Base-by-base conservation (phyloP, 1,284 basidiomycete genomes). In the Anthracocystis walkeri region DNA sequence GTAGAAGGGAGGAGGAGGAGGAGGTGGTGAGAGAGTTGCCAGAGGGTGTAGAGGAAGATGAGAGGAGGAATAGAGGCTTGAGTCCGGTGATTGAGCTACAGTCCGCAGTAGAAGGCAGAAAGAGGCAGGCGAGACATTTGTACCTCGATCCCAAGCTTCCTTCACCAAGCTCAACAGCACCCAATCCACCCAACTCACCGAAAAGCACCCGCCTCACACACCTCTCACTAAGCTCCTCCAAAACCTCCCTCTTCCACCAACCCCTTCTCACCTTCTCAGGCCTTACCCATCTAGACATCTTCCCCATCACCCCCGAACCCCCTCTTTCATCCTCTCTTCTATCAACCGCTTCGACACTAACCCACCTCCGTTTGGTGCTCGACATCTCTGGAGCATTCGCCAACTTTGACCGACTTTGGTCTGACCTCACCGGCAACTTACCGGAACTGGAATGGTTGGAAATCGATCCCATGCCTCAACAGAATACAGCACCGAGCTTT, bases 401-500 rank as follows among this genome's bases (percentile, higher is more conserved):
- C n/a, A 65, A 71, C 61, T 74, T 58, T 35, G 48, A 69, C 52
- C 11, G 42, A 5, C 66, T 77, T 31, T 73, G 69, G 70, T 4
- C 20, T 2, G 31, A 52, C 10, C 66, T 77, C 42, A 64, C 57
- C 7, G 51, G 41, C 11, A 41, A 57, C 1, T 25, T 73, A n/a
- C 58, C 57, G 0, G 20, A 25, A 1, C 23, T 77, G 0, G 40
- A 46, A 11, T 44, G 23, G 46, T 45, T 77, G 2, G 25, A 68
- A 5, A 29, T 72, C 5, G 71, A 75, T 33, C 72, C 72, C 0
- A 65, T 71, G 55, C 68, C 68, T 4, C 68, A 75, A 40, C 76
- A 71, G 21, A 71, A 75, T 4, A 78, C 72, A 0, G 75, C 75
- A 4, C 75, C 75, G 1, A 72, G 65, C 50, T 78, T 75, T 48